Conservation (phyloP, 1,284 basidiomycete species). For the Microbotryum scabiosae region DNA sequence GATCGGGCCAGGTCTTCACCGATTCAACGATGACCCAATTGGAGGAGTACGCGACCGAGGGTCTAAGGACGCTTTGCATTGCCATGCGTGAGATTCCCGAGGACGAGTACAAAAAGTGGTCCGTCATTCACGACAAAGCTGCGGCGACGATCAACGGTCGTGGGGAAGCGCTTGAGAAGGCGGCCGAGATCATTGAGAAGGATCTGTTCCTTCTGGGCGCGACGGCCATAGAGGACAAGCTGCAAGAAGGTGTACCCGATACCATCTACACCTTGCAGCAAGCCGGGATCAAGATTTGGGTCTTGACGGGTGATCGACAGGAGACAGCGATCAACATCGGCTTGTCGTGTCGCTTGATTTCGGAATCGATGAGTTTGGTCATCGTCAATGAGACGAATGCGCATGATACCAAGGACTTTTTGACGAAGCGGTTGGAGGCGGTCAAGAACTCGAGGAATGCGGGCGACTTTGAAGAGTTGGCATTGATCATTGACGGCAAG, state of each 20-base stretch:
- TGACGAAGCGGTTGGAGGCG: constrained; percentile 77
- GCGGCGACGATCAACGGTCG: constrained; percentile 87
- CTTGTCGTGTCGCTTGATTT: constrained; percentile 90
- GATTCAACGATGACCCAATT: constrained; percentile 84
- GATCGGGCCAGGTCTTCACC: constrained; percentile 65
- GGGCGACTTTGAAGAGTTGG: constrained; percentile 89
- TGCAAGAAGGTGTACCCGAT: constrained; percentile 97
- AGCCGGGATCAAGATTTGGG: constrained; percentile 99
- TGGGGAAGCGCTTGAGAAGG: constrained; percentile 85
- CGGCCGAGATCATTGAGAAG: constrained; percentile 91
- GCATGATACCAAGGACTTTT: constrained; percentile 72
- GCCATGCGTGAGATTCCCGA: constrained; percentile 86
- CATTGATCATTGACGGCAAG: constrained; percentile 93
- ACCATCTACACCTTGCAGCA: constrained; percentile 95
- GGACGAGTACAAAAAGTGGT: constrained; percentile 85
- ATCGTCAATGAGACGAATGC: constrained; percentile 87
- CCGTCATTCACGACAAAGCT: constrained; percentile 76
- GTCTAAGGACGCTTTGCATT: constrained; percentile 90
- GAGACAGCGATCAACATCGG: constrained; percentile 99
- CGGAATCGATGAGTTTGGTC: constrained; percentile 96
- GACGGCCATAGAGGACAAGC: constrained; percentile 96
- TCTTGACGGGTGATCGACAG: constrained; percentile 93
- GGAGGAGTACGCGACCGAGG: constrained; percentile 96
- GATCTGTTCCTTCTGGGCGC: constrained; percentile 88
- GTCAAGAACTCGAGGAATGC: constrained; percentile 85